Base-by-base conservation (phyloP, 768 basidiomycete genomes). In the Lactarius trivialis region DNA sequence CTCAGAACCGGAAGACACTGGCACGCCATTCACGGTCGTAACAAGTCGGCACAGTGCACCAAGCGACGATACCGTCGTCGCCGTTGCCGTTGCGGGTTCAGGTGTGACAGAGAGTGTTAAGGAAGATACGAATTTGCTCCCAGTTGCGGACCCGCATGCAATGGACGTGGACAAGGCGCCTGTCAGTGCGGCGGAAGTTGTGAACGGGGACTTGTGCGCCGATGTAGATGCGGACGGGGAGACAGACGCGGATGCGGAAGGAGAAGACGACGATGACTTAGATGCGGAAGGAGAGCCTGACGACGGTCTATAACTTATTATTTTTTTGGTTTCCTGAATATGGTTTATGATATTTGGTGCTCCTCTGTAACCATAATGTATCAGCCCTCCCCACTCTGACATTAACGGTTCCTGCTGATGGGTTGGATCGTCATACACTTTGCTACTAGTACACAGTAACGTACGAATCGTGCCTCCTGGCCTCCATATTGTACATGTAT, bases 31-130 rank as follows among this genome's bases (percentile, higher is more conserved):
- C 50, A 83, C 77, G 33, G 77, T 69, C 24, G 66, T 74, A 60
- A 77, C 81, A 54, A 81, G 80, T 65, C 76, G 76, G 61, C 81
- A 81, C 68, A 85, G 84, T 65, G 75, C 78, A 60, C 81, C 81
- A 33, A 84, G 80, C 68, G 86, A 86, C 63, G 82, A 81, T 57
- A 85, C 81, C 9, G 75, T 84, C 45, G 76, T 76, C 51, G 77
- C 73, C 17, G 64, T 69, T 14, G 76, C 79, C 39, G 70, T 4
- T 28, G 17, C 33, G 19, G 54, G 14, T 3, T 53, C 49, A 8
- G 54, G 41, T 28, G 36, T 37, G 26, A 30, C 56, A 12, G 55
- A 30, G 26, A 33, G 11, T 7, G 48, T 56, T 28, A 65, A 49
- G 41, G 43, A 53, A 52, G 54, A 65, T 14, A 65, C 62, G 17